These are phyloP conservation scores for Gossypium aridum DNA, from an alignment of 441 rosid genomes.

Conservation along the genomic window DNA sequence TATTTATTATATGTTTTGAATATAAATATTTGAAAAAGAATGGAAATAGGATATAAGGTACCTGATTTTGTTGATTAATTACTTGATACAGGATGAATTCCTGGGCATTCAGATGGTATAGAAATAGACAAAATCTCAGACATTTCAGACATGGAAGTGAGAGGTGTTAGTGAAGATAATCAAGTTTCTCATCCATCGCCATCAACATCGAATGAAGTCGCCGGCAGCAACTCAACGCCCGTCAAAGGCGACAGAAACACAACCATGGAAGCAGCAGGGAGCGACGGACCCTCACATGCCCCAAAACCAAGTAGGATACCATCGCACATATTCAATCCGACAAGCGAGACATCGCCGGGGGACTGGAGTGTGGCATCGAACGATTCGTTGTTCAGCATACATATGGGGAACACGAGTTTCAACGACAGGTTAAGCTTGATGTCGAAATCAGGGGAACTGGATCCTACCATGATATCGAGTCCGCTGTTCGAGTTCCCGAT, in stretches of 20 bases:
- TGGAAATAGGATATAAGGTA: not conserved
- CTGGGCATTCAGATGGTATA: constrained; percentile 14
- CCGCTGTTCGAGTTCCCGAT: constrained; percentile 19
- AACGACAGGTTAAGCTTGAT: constrained; percentile 23
- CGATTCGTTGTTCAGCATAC: constrained; percentile 60
- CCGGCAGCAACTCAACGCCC: not conserved
- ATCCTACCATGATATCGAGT: constrained; percentile 16
- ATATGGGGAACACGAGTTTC: constrained; percentile 55
- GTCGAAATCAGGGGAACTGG: constrained; percentile 44
- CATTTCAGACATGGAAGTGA: constrained; percentile 24
- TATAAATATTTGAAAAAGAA: not conserved
- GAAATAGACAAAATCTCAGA: constrained; percentile 10
- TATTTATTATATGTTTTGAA: not conserved
- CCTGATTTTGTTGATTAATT: not conserved
- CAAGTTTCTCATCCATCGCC: constrained; percentile 21
- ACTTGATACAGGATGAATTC: constrained; percentile 13
- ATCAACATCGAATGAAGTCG: not conserved
- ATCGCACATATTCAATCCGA: constrained; percentile 41
- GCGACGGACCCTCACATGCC: too few relatives aligned
- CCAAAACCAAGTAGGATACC: constrained; percentile 35
- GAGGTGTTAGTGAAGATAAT: constrained; percentile 3
- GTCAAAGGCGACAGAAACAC: too few relatives aligned
- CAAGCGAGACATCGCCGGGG: constrained; percentile 28
- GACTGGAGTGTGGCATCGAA: constrained; percentile 61
- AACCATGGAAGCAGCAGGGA: too few relatives aligned